Evolutionary conservation across 495 filamentous ascomycete genomes (phyloP).

Genomic region (Choiromyces venosus): DNA sequence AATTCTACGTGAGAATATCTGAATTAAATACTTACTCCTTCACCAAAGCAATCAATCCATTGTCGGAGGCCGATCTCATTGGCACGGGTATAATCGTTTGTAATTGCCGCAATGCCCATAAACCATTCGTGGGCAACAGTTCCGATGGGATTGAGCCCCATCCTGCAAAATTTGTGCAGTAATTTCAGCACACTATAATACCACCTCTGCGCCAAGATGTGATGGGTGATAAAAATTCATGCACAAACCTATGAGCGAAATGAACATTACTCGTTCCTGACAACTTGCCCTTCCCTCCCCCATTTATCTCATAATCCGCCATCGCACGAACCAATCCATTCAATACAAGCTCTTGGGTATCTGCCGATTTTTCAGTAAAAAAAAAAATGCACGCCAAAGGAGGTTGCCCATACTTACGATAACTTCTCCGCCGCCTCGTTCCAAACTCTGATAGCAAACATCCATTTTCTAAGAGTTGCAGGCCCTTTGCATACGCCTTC

Average conservation of each 20-base stretch:
- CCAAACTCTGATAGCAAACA: slow-evolving; percentile 94
- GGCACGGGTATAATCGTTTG: slow-evolving; percentile 72
- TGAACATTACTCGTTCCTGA: slow-evolving; percentile 95
- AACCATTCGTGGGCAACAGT: slow-evolving; percentile 99
- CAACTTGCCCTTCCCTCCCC: slow-evolving; percentile 58
- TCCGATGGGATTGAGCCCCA: slow-evolving; percentile 72
- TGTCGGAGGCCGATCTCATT: slow-evolving; percentile 76
- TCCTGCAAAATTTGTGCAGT: slow-evolving; percentile 48
- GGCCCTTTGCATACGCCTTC: slow-evolving; percentile 69
- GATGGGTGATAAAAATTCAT: neutral
- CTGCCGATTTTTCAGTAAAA: slow-evolving; percentile 18
- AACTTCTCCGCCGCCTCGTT: slow-evolving; percentile 78
- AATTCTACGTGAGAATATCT: slow-evolving; percentile 20
- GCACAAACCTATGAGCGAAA: slow-evolving; percentile 54
- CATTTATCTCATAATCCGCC: slow-evolving; percentile 57
- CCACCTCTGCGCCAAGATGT: neutral
- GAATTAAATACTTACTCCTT: slow-evolving; percentile 52
- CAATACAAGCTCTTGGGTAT: slow-evolving; percentile 85
- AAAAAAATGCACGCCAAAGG: neutral
- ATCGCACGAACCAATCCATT: slow-evolving; percentile 70
- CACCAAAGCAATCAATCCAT: slow-evolving; percentile 88
- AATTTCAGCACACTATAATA: slow-evolving; percentile 48
- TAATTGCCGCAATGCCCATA: slow-evolving; percentile 94
- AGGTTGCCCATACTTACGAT: slow-evolving; percentile 50
- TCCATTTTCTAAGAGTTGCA: slow-evolving; percentile 67